Base-by-base conservation (phyloP, 2,329 filamentous ascomycete species). In the Aureobasidium vineae region DNA sequence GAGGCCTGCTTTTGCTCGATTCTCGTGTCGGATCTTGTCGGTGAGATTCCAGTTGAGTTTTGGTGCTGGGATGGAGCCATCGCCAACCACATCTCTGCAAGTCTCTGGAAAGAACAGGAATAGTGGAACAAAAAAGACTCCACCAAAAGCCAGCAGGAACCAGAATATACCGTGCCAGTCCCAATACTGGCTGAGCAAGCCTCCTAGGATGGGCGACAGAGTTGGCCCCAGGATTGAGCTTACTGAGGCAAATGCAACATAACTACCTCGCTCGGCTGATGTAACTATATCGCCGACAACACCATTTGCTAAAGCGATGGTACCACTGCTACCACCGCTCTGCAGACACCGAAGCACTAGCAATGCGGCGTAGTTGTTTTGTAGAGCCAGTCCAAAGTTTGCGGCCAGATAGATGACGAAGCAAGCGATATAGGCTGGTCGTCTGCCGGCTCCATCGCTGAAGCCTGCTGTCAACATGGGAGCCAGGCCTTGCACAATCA, bases 241-340 rank as follows among this genome's bases (percentile, higher is more conserved):
- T 4, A 81, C 81, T 38, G 82, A 84, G n/a, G 87, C 85, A 68
- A 87, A 83, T 60, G 86, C 89, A 79, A 93, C 88, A 72, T 90
- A 93, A 66, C 83, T 85, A 2, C 90, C 91, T 70, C 91, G 81
- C 74, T 94, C 89, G 0, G 85, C 82, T 53, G 84, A 86, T 0
- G 88, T 86, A 0, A 87, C 83, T 5, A 92, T 82, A 71, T 95
- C 91, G 0, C 88, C 87, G 16, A 93, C 84, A 1, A 92, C 86
- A 1, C 87, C 90, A 68, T 84, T 89, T 0, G 85, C 86, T 1
- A 95, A 79, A 0, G 90, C 88, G n/a, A 92, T 80, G 0, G 88
- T 89, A 0, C 87, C 87, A 70, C 86, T 88, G 73, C 85, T 88
- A 0, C 89, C 88, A 0, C 81, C 80, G 38, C 85, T 86, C 72